phyloP scores from a whole-genome alignment of 1,284 basidiomycete genomes.

The Cryptococcus sp. region DNA sequence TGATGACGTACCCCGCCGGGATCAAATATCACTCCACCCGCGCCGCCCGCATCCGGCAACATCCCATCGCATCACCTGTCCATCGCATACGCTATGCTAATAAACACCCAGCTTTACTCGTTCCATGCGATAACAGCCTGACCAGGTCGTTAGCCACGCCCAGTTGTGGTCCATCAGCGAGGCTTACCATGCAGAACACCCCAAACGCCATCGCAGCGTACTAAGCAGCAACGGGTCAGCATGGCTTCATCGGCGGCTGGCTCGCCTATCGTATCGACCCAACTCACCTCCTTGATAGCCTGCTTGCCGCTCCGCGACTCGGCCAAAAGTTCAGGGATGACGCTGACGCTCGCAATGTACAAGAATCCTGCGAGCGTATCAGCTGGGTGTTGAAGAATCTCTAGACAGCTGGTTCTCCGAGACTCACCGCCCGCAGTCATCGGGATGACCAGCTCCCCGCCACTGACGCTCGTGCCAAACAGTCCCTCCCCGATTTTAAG shows the following conservation, averaged over 20 bases:
- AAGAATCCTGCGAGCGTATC: slow-evolving; percentile 61
- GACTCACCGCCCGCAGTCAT: slow-evolving; percentile 70
- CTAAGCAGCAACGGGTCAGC: slow-evolving; percentile 51
- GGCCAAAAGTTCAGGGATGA: slow-evolving; percentile 75
- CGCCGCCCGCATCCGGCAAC: not conserved
- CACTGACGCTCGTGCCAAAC: slow-evolving; percentile 71
- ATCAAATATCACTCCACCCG: not conserved
- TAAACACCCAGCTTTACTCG: slow-evolving; percentile 67
- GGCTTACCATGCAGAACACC: slow-evolving; percentile 73
- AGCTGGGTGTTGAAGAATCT: not conserved
- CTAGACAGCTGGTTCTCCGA: not conserved
- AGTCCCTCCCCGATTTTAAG: slow-evolving; percentile 60
- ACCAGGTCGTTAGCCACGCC: not conserved
- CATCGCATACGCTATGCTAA: not conserved
- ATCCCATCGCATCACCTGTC: not conserved
- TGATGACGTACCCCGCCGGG: not conserved
- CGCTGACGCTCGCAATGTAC: slow-evolving; percentile 85
- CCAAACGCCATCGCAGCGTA: slow-evolving; percentile 85
- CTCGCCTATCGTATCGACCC: not conserved
- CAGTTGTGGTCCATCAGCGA: not conserved
- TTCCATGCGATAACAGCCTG: slow-evolving; percentile 60
- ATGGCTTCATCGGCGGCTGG: not conserved
- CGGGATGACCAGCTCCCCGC: slow-evolving; percentile 80
- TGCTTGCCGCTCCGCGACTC: slow-evolving; percentile 81
- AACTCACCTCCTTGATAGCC: slow-evolving; percentile 71